These are phyloP conservation scores for Gnomoniopsis sp. DNA, from an alignment of 2,329 filamentous ascomycete species.

Conservation along the genomic window DNA sequence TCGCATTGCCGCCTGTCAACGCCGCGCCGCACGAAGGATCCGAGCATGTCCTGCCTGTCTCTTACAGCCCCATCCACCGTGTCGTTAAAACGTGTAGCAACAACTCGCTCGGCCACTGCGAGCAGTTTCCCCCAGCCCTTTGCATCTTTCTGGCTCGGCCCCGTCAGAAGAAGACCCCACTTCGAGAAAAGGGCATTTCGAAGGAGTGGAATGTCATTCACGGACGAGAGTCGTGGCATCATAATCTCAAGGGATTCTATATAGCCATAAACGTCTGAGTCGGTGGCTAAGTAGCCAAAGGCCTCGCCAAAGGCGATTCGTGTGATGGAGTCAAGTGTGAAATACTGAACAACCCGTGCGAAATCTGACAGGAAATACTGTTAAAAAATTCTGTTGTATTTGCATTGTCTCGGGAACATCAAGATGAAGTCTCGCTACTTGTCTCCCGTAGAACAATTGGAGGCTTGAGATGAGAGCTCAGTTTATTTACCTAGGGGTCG, in stretches of 20 bases:
- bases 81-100: conserved; percentile 12
- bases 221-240: neutral
- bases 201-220: conserved; percentile 31
- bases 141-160: neutral
- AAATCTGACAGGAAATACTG: conserved; percentile 31
- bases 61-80: conserved; percentile 34
- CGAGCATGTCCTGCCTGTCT: neutral
- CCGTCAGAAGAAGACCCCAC: neutral
- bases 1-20: conserved; percentile 39
- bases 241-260: conserved; percentile 22
- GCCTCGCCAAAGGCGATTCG: conserved; percentile 42
- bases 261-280: conserved; percentile 42
- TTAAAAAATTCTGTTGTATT: neutral
- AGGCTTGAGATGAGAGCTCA: neutral
- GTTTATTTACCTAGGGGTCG: neutral
- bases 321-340: conserved; percentile 49
- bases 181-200: conserved; percentile 19
- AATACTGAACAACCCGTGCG: conserved; percentile 40
- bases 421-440: neutral
- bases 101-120: neutral
- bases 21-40: conserved; percentile 22
- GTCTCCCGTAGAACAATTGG: conserved; percentile 14
- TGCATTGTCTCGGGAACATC: neutral
- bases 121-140: neutral
- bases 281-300: conserved; percentile 40